phyloP scores from a whole-genome alignment of 2,329 filamentous ascomycete genomes.

The Penicillium sp. region DNA sequence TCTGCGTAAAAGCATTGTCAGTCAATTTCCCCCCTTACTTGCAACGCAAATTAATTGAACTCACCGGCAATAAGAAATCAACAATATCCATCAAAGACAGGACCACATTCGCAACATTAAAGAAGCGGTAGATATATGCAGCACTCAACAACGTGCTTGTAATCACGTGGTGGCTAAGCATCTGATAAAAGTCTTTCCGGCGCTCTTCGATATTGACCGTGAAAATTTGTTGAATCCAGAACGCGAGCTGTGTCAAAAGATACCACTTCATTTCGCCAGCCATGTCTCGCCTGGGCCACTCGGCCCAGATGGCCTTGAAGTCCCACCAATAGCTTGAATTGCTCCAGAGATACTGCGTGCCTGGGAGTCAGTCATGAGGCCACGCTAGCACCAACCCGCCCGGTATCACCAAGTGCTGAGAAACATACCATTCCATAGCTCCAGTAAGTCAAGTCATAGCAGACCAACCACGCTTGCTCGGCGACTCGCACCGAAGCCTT shows the following conservation, averaged over 20 bases:
- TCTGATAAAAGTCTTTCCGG: constrained; percentile 92
- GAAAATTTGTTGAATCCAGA: constrained; percentile 91
- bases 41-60: constrained; percentile 25
- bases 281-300: constrained; percentile 77
- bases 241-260: constrained; percentile 82
- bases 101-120: constrained; percentile 81
- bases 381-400: not conserved
- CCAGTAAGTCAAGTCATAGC: constrained; percentile 83
- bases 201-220: constrained; percentile 93
- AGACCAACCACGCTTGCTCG: constrained; percentile 86
- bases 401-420: not conserved
- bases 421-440: constrained; percentile 70
- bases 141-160: constrained; percentile 75
- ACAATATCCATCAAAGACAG: constrained; percentile 91
- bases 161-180: constrained; percentile 92
- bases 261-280: constrained; percentile 77
- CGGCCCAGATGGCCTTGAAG: constrained; percentile 72
- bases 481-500: constrained; percentile 81
- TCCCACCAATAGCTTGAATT: constrained; percentile 75
- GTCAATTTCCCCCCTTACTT: not conserved
- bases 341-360: constrained; percentile 69
- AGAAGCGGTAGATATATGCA: constrained; percentile 83
- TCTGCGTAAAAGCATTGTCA: constrained; percentile 43
- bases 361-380: not conserved
- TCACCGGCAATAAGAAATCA: constrained; percentile 80